Evolutionary conservation across 495 filamentous ascomycete species (phyloP).

Genomic region (Trichoderma asperelloides): DNA sequence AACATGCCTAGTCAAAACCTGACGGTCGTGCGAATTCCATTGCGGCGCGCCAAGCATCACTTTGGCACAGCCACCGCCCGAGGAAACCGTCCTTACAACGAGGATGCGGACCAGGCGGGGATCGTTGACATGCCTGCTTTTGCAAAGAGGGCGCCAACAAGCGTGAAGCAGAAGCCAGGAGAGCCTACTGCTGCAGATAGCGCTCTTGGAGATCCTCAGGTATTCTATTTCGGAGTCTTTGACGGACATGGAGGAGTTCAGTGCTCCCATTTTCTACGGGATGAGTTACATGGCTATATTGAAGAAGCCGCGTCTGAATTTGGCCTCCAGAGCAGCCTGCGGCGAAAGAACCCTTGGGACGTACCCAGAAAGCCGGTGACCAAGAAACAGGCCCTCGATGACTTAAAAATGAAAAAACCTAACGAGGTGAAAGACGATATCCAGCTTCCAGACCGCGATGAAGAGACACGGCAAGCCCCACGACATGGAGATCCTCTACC

Average conservation of each 20-base stretch:
- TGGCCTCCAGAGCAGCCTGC: slow-evolving; percentile 62
- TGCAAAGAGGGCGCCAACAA: slow-evolving; percentile 69
- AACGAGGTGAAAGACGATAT: slow-evolving; percentile 25
- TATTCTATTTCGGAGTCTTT: slow-evolving; percentile 95
- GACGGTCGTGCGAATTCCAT: slow-evolving; percentile 95
- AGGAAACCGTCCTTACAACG: slow-evolving; percentile 77
- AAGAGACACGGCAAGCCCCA: slow-evolving; percentile 15
- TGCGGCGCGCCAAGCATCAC: slow-evolving; percentile 91
- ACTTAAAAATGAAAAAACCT: slow-evolving; percentile 29
- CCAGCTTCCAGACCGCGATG: slow-evolving; percentile 20
- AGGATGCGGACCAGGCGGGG: slow-evolving; percentile 91
- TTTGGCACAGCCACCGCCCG: slow-evolving; percentile 74
- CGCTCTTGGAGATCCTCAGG: slow-evolving; percentile 78
- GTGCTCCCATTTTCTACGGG: slow-evolving; percentile 77
- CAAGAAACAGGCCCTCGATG: slow-evolving; percentile 21
- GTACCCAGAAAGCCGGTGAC: background rate
- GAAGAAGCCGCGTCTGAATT: slow-evolving; percentile 70
- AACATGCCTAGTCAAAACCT: slow-evolving; percentile 61
- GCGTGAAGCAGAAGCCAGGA: slow-evolving; percentile 40
- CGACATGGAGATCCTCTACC: slow-evolving; percentile 21
- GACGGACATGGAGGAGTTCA: slow-evolving; percentile 91
- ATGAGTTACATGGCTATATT: slow-evolving; percentile 79
- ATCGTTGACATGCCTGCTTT: slow-evolving; percentile 89
- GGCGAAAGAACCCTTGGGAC: slow-evolving; percentile 14
- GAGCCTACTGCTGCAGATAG: slow-evolving; percentile 58